Conservation (phyloP, 306 rosid species). For the Cicer bijugum region DNA sequence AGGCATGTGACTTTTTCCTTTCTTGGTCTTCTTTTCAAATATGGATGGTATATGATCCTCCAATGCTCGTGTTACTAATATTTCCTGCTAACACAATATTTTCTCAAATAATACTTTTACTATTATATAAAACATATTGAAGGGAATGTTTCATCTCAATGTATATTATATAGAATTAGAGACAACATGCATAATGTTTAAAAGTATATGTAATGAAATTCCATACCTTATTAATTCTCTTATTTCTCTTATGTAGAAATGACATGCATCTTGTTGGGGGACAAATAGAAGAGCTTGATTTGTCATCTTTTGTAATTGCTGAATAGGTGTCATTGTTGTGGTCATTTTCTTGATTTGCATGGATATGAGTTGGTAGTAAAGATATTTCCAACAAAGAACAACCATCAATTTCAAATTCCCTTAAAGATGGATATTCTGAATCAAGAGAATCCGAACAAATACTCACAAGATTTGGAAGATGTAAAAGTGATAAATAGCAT, state of each 20-base stretch:
- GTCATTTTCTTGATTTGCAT: neutral
- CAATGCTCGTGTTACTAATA: neutral
- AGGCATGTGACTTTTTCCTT: neutral
- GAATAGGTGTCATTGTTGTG: too few relatives aligned
- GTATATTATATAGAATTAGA: neutral
- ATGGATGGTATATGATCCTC: neutral
- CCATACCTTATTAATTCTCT: neutral
- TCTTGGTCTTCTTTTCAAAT: neutral
- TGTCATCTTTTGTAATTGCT: neutral
- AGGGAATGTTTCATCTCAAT: too few relatives aligned
- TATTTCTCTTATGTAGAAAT: neutral
- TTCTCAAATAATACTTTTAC: too few relatives aligned
- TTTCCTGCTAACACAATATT: neutral
- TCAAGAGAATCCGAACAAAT: neutral
- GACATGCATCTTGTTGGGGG: neutral
- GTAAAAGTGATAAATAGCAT: neutral
- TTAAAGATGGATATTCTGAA: slow-evolving; percentile 1
- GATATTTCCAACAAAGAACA: neutral
- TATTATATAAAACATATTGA: too few relatives aligned
- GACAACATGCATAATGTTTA: too few relatives aligned
- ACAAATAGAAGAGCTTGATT: neutral
- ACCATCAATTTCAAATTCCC: neutral
- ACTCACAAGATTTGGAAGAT: neutral
- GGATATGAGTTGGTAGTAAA: neutral
- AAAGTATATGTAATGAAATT: neutral